Evolutionary conservation across 83 land plant species (phyloP), one percentile per base, ranked within the genome.

Genomic region (Diphasiastrum complanatum): DNA sequence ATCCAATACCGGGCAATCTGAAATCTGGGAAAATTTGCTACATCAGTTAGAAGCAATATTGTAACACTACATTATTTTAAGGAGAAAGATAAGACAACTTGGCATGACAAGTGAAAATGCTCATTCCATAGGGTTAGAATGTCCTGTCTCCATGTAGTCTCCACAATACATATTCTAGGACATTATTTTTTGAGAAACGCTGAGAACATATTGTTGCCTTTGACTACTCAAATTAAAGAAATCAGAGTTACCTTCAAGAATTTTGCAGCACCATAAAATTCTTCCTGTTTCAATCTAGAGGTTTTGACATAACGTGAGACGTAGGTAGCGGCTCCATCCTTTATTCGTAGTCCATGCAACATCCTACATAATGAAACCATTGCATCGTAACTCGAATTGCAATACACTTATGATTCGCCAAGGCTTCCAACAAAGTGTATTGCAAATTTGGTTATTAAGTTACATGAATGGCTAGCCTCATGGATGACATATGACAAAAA

Each of bases 311-410:
- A 74, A 11, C 77, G 73, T 26, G 72, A 48, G 4, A 67, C 77
- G 61, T 74, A 74, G 2, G 65, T 67, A 29, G 77, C 77, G 29
- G 45, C 68, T 18, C 77, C 77, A 52, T 67, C 60, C 60, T 74
- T 74, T 36, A 74, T 67, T 27, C 64, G 32, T 51, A 74, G 20
- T 5, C 72, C 77, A 61, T 74, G 77, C 2, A 74, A 35, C 77
- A 74, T 74, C 40, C 77, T 74, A 38, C 51, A 51, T 45, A 49
- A 34, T 14, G 11, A 63, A 14, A 19, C 48, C 28, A 1, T 10
- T 22, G 8, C 18, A 24, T 8, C 10, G 5, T 6, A 5, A 55
- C 10, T 8, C 10, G 18, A 34, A 30, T 14, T 18, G 2, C 18
- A 57, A 31, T 30, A 26, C 29, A 23, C 53, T 1, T 10, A 23